Base-by-base conservation (phyloP, 768 basidiomycete genomes). In the Ramaria rubella region DNA sequence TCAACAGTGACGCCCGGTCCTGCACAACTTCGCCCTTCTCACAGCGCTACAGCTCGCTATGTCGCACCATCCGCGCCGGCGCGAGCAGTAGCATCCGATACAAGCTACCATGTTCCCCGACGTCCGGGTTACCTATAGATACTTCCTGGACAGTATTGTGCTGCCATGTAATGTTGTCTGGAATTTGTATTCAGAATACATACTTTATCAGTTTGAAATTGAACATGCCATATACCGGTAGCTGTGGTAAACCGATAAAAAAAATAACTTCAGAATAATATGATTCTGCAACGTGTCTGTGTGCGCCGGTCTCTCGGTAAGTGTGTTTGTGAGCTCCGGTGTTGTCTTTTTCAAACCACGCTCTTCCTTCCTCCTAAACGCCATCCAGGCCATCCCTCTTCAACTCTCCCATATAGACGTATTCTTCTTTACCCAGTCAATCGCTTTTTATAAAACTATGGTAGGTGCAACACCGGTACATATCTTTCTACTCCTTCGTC, bases 401-500 rank as follows among this genome's bases (percentile, higher is more conserved):
- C 11, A 9, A 14, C 44, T 46, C 29, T 36, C 33, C 23, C 26
- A 15, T 54, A 42, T 54, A 45, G 38, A 54, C 30, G 9, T 54
- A 24, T 26, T 21, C 52, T 14, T 51, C 49, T 40, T 54, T 54
- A 26, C 52, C 40, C 19, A 26, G 36, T 45, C 27, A 43, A 43
- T 54, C 43, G 24, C 52, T 42, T 30, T 34, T 29, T 17, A n/a
- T 33, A 52, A 17, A 42, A 42, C 42, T 45, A 54, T 54, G 38
- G 43, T 54, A 34, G 49, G 52, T 54, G 24, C 52, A 45, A 30
- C 26, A 2, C 29, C 36, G 52, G 38, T 54, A 45, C 52, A 30
- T 45, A 14, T 26, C n/a, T 29, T 44, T 11, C 12, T 51, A 9
- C 6, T 29, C 29, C 56, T 21, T 44, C 43, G 56, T 55, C 24